Base-by-base conservation (phyloP, 371 early-diverging fungal genomes). In the Haplosporangium sp. region DNA sequence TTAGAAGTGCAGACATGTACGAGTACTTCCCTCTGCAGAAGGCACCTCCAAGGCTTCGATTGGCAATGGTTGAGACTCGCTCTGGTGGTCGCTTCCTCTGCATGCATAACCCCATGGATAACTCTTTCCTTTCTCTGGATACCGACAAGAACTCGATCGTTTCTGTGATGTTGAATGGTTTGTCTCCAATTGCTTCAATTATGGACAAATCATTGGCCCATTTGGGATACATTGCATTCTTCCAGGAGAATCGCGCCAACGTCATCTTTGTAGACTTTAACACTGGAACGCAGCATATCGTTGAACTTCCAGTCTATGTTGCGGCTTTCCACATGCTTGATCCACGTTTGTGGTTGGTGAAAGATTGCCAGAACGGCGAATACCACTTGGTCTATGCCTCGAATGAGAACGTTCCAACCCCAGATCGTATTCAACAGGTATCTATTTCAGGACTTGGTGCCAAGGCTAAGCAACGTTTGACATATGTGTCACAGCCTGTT, bases 11-110 rank as follows among this genome's bases (percentile, higher is more conserved):
- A 0, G 93, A 93, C 70, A 85, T 94, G 64, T 93, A 93, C 62
- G 94, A 94, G 70, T 94, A 92, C 67, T 92, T 92, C 76, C 94
- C 94, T n/a, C 82, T 91, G 11, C 89, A 90, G 65, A 73, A 88
- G 84, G 90, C 91, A 17, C 88, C 92, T 57, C 90, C 91, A 58
- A 75, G 89, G 40, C 84, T 92, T 42, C 85, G 86, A 17, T 82
- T 92, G 27, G 84, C 92, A 20, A 76, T 86, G 8, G 84, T 89
- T n/a, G 84, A 85, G 55, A 68, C 77, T 11, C 64, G 60, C 13
- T 86, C 85, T 1, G 57, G 64, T 5, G 78, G 84, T 40, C 86
- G 86, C 35, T 88, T 88, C 65, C 66, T 94, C 19, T 85, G 88
- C 52, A 77, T 94, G 47, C 92, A 92, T 67, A 91, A 93, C 61